Conservation (phyloP, 1,284 basidiomycete species). For the Pascua guehoae region DNA sequence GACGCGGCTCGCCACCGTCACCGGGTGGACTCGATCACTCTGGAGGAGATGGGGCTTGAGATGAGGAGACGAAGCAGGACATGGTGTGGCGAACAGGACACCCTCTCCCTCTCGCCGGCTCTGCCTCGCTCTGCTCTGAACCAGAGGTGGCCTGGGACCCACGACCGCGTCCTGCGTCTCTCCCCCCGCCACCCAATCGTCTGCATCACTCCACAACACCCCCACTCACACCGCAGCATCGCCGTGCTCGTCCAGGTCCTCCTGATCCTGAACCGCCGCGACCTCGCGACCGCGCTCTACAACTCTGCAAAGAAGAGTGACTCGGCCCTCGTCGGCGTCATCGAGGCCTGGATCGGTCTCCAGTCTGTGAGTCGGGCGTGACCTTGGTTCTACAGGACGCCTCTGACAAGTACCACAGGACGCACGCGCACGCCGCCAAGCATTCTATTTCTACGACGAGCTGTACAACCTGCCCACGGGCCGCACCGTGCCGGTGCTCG, state of each 20-base stretch:
- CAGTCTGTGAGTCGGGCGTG: conserved; percentile 60
- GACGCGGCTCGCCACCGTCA: too few species aligned
- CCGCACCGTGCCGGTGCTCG: conserved; percentile 65
- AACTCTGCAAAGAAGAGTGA: conserved; percentile 78
- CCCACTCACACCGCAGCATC: conserved; percentile 55
- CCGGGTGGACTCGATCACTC: too few species aligned
- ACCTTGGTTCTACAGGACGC: neutral
- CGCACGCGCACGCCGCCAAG: conserved; percentile 53
- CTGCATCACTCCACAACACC: too few species aligned
- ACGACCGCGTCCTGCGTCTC: too few species aligned
- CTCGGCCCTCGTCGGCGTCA: conserved; percentile 79
- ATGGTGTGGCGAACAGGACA: too few species aligned
- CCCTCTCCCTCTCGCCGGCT: too few species aligned
- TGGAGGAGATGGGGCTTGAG: too few species aligned
- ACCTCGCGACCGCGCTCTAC: conserved; percentile 80
- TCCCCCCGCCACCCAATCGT: too few species aligned
- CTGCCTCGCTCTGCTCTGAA: too few species aligned
- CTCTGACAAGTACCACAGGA: conserved; percentile 49
- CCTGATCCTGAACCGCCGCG: conserved; percentile 75
- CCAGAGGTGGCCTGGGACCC: too few species aligned
- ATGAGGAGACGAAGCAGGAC: too few species aligned
- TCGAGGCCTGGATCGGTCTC: conserved; percentile 81
- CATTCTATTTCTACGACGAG: conserved; percentile 85
- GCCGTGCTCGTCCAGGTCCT: conserved; percentile 78
- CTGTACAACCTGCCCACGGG: conserved; percentile 81